A percentile compares a stretch with the other conserved stretches of the same genome.
phyloP scores from a whole-genome alignment of 371 early-diverging fungal genomes.

The Blakeslea trispora region DNA sequence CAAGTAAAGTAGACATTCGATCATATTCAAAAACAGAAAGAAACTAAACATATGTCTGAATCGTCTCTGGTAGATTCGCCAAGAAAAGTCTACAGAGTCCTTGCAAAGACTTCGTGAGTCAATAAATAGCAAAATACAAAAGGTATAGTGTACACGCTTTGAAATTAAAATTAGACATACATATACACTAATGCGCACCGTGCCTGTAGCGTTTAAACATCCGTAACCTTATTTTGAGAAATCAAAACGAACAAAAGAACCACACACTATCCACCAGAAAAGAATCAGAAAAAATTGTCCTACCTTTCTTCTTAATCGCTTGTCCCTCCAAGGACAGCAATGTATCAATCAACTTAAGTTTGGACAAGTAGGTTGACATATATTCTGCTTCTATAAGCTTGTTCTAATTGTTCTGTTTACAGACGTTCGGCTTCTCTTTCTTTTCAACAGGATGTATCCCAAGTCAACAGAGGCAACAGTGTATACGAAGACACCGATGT shows the following conservation, averaged over 20 bases:
- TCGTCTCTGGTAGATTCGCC: conserved; percentile 3
- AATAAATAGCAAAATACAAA: conserved; percentile 16
- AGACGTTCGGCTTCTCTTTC: conserved; percentile 9
- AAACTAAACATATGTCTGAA: not conserved
- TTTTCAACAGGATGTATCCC: not conserved
- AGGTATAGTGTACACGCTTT: conserved; percentile 9
- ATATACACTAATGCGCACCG: not conserved
- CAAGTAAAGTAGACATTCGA: conserved; percentile 1
- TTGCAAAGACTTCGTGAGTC: conserved; percentile 7
- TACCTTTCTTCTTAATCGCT: conserved; percentile 22
- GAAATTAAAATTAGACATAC: not conserved
- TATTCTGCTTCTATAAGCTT: not conserved
- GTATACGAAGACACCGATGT: conserved; percentile 15
- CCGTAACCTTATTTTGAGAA: conserved; percentile 20
- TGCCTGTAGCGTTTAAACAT: conserved; percentile 16
- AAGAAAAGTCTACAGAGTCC: conserved; percentile 12
- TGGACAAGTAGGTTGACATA: conserved; percentile 1
- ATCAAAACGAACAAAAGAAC: conserved; percentile 11
- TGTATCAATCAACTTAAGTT: not conserved
- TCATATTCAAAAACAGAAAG: no score
- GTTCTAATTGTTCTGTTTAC: not conserved
- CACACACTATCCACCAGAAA: not conserved
- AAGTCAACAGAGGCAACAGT: not conserved
- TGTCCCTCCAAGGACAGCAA: conserved; percentile 1
- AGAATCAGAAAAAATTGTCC: conserved; percentile 6